A percentile compares a stretch with the other conserved stretches of the same genome.
These are phyloP conservation scores for Fagus sylvatica DNA, from an alignment of 306 rosid genomes.

Conservation along the genomic window DNA sequence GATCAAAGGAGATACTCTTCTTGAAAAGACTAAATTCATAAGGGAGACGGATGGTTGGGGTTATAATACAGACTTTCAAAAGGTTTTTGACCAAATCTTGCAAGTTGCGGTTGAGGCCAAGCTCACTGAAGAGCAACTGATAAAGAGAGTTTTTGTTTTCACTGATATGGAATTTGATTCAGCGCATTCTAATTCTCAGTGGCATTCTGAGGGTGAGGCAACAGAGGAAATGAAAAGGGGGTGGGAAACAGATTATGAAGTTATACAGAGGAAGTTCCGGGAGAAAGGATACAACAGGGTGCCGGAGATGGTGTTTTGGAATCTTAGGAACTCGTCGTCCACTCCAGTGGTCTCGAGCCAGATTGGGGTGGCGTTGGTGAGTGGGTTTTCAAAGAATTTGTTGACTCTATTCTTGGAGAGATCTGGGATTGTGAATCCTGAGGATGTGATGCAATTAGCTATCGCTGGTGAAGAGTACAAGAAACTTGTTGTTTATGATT, in stretches of 20 bases:
- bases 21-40: slow-evolving; percentile 20
- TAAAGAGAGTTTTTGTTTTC: slow-evolving; percentile 35
- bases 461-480: slow-evolving; percentile 31
- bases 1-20: slow-evolving; percentile 26
- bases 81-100: slow-evolving; percentile 41
- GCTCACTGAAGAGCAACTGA: slow-evolving; percentile 35
- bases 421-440: slow-evolving; percentile 24
- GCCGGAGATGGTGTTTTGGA: slow-evolving; percentile 46
- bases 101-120: slow-evolving; percentile 31
- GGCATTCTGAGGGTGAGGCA: no score
- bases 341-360: slow-evolving; percentile 23
- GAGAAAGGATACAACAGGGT: slow-evolving; percentile 28
- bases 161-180: slow-evolving; percentile 50
- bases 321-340: slow-evolving; percentile 26
- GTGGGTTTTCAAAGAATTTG: slow-evolving; percentile 41
- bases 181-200: slow-evolving; percentile 1
- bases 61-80: slow-evolving; percentile 27
- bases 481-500: slow-evolving; percentile 36
- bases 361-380: slow-evolving; percentile 34
- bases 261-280: slow-evolving; percentile 20
- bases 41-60: slow-evolving; percentile 13
- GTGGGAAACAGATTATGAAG: slow-evolving; percentile 39
- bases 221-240: neutral
- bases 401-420: slow-evolving; percentile 22
- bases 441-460: slow-evolving; percentile 26